A percentile compares a stretch with the other conserved stretches of the same genome.
Evolutionary conservation across 192 early-diverging fungal genomes (phyloP).

Genomic region (Chytriomyces confervae): DNA sequence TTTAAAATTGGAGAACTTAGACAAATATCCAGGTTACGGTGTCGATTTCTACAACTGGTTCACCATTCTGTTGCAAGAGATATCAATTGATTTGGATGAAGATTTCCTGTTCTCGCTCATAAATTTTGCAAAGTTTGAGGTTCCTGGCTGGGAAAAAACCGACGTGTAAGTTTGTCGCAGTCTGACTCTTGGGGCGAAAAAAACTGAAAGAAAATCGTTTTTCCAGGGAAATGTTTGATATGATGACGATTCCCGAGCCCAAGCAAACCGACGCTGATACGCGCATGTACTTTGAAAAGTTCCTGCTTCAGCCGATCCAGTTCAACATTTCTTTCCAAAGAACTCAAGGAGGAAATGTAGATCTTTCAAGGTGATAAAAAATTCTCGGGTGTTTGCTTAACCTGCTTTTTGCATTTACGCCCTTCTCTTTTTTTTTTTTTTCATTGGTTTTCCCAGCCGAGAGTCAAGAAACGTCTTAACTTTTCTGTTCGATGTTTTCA

Average conservation of each 20-base stretch:
- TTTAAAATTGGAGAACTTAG: not conserved
- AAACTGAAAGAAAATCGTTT: not conserved
- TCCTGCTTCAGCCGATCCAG: slow-evolving; percentile 93
- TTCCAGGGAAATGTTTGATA: slow-evolving; percentile 43
- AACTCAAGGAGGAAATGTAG: slow-evolving; percentile 71
- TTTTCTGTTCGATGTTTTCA: slow-evolving; percentile 73
- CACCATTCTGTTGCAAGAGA: slow-evolving; percentile 87
- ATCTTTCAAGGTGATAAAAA: slow-evolving; percentile 55
- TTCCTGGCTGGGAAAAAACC: slow-evolving; percentile 61
- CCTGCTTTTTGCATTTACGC: slow-evolving; percentile 23
- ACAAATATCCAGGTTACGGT: slow-evolving; percentile 73
- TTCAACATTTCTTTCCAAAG: slow-evolving; percentile 95
- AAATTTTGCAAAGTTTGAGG: slow-evolving; percentile 85
- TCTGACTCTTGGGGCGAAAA: not conserved
- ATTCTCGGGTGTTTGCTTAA: not conserved
- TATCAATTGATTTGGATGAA: slow-evolving; percentile 94
- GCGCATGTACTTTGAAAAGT: slow-evolving; percentile 91
- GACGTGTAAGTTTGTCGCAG: slow-evolving; percentile 27
- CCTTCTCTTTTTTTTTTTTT: not conserved
- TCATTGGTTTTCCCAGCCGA: slow-evolving; percentile 36
- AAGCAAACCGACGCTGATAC: slow-evolving; percentile 68
- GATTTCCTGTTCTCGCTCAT: slow-evolving; percentile 85
- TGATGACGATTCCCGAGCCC: slow-evolving; percentile 74
- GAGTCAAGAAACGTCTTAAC: slow-evolving; percentile 46
- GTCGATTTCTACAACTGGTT: slow-evolving; percentile 96